Evolutionary conservation across 345 rosid species (phyloP), one percentile per base, ranked within the genome.

Genomic region (Brassica juncea): DNA sequence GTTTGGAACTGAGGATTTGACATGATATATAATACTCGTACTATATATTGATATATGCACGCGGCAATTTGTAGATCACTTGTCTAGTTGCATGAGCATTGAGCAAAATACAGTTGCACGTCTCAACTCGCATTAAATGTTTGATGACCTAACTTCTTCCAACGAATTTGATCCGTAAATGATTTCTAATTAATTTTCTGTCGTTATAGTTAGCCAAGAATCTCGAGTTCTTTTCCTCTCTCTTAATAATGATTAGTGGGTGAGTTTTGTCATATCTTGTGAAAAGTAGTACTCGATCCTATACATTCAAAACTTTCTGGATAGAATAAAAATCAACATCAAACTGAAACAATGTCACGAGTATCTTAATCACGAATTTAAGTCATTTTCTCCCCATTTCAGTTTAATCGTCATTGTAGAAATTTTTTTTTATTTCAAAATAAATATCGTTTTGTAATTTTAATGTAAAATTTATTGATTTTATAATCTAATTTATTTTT

Each of bases 41-140:
- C 34, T 34, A 55, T 4, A 49, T 12, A 58, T 27, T 54, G 10
- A 23, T 39, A 59, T 23, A 75, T 8, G 19, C 37, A 77, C 61
- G 67, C 68, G 72, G 72, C 77, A 78, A 9, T 58, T 39, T 78
- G 68, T 2, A 31, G 62, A 58, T 72, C 82, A 66, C 73, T 72
- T 42, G 54, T 34, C 35, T 70, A 14, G 42, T 66, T 75, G 72
- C 27, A 61, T 62, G 69, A 69, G 64, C 44, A 72, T 31, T 47
- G 35, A 57, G 37, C n/a, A 28, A 66, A 72, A 72, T 66, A 67
- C 77, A 72, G 82, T 66, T 79, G 77, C 68, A 31, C 52, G 23
- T 72, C n/a, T 78, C 16, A 4, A 66, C 14, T 58, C 8, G 55
- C 77, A 79, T 79, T 79, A 14, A 78, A 79, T 79, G 82, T n/a